Base-by-base conservation (phyloP, 2,329 filamentous ascomycete species). In the Talaromyces sp. region DNA sequence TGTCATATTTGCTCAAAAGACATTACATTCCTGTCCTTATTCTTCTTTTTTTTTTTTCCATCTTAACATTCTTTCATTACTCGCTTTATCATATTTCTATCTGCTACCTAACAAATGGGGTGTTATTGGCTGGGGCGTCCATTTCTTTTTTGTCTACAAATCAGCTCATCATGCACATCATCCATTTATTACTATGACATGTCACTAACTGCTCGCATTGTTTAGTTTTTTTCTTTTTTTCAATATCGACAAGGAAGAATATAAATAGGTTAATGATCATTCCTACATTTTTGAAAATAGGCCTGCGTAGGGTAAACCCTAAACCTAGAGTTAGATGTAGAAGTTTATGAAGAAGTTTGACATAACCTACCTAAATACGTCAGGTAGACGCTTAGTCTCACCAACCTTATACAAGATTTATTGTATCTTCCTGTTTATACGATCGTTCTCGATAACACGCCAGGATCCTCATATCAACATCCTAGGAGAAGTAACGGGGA, bases 151-250 rank as follows among this genome's bases (percentile, higher is more conserved):
- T 39, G 52, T 39, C 33, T 39, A 37, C 33, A 56, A 35, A 37
- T 61, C 33, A 14, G 33, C 24, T 52, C 43, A 61, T 27, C 47
- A 61, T 61, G 35, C 39, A 48, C 45, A 50, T 27, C 59, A 61
- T 61, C 59, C 33, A 39, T 61, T 39, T 11, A 61, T 52, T 11
- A 39, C 31, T 14, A 19, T 31, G 22, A 24, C 43, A 22, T 39
- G 43, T 52, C 45, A 61, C 19, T 27, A 31, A 50, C 24, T 56
- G 52, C 19, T 5, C 11, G 33, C 52, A 37, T 24, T 39, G 5
- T 56, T 11, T 33, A 37, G 1, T 19, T 35, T 35, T 33, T 54
- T 54, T 3, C n/a, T n/a, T 33, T 56, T 10, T 39, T 24, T 56
- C n/a, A 4, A 35, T 9, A 39, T 56, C n/a, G 9, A 35, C 16